Conservation (phyloP, 208 protist genomes). For the Leishmania tropica region DNA sequence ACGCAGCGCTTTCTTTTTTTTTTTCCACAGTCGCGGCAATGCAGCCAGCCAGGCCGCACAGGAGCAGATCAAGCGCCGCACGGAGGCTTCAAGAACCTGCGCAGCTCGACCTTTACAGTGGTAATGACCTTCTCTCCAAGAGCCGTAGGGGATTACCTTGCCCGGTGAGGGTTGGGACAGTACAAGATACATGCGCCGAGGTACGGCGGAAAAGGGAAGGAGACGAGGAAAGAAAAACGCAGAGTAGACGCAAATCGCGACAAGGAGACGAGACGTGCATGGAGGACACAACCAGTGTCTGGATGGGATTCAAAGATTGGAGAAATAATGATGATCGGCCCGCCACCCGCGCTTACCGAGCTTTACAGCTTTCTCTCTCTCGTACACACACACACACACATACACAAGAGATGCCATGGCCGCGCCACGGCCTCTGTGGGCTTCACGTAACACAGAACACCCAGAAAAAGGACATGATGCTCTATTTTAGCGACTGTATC, state of each 20-base stretch:
- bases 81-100: too few species aligned
- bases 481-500: not conserved
- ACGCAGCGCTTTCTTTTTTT: not conserved
- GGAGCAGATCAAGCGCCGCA: not conserved
- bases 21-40: not conserved
- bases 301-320: not conserved
- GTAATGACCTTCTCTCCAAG: not conserved
- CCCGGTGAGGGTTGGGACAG: not conserved
- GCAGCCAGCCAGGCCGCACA: not conserved
- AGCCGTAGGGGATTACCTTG: not conserved
- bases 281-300: not conserved
- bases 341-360: not conserved
- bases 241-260: not conserved
- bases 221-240: conserved; percentile 4
- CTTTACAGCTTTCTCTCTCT: not conserved
- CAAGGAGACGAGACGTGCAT: not conserved
- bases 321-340: not conserved
- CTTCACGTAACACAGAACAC: not conserved
- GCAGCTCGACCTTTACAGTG: not conserved
- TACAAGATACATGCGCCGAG: too few species aligned
- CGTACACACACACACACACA: not conserved
- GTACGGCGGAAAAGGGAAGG: not conserved
- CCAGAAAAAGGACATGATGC: not conserved
- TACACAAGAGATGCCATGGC: not conserved
- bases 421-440: not conserved